Percentiles rank a stretch among this genome's conserved stretches.
These are phyloP conservation scores for Fusarium abutilonis DNA, from an alignment of 2,329 filamentous ascomycete genomes.

Conservation along the genomic window DNA sequence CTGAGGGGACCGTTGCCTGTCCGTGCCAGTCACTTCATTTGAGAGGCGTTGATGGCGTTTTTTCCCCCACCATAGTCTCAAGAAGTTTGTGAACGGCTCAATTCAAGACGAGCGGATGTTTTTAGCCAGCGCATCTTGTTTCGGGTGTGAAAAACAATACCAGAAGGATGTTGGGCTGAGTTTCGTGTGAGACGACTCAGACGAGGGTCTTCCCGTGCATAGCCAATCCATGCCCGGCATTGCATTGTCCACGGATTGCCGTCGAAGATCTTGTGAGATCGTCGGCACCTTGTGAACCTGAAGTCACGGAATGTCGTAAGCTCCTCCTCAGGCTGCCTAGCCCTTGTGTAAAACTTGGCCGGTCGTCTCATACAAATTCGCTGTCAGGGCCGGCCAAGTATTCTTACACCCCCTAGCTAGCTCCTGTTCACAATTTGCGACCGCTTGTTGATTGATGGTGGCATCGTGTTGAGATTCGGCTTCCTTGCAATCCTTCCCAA, in stretches of 20 bases:
- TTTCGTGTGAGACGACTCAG: constrained; percentile 26
- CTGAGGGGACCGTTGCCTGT: constrained; percentile 15
- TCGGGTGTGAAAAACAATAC: constrained; percentile 22
- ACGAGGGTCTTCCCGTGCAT: constrained; percentile 19
- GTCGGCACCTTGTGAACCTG: constrained; percentile 17
- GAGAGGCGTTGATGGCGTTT: constrained; percentile 27
- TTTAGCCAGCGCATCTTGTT: constrained; percentile 13
- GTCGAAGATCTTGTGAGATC: constrained; percentile 37
- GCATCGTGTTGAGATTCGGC: constrained; percentile 31
- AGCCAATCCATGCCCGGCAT: constrained; percentile 15
- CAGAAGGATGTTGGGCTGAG: background rate
- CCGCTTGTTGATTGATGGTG: constrained; percentile 19
- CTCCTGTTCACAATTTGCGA: background rate
- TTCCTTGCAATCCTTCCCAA: constrained; percentile 16
- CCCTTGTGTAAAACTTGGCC: constrained; percentile 2
- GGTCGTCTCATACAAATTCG: no score
- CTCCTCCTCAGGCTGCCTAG: constrained; percentile 5
- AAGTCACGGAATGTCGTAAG: constrained; percentile 23
- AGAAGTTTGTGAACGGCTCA: constrained; percentile 28
- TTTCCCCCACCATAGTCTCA: constrained; percentile 30
- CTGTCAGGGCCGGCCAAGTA: no score
- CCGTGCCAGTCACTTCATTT: constrained; percentile 18
- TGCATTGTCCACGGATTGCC: constrained; percentile 17
- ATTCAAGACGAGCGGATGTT: constrained; percentile 9
- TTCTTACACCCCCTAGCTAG: background rate